Base-by-base conservation (phyloP, 164 flowering plant species). In the Warburgia ugandensis region DNA sequence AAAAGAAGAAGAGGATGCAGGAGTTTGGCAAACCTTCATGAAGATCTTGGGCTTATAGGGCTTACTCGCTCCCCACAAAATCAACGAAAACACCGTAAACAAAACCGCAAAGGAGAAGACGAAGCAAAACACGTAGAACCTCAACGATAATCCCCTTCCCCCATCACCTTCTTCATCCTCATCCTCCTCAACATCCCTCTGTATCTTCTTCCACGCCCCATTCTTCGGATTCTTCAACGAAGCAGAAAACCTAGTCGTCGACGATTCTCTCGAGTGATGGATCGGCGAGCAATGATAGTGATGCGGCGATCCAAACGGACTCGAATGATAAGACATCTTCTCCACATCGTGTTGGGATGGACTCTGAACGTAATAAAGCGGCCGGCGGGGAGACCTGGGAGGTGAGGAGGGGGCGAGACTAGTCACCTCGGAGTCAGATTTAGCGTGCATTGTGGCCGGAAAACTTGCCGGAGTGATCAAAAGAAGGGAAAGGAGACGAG, bases 261-360 rank as follows among this genome's bases (percentile, higher is more conserved):
- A 86, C 40, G 96, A 86, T 59, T 88, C 98, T 2, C 96, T 78
- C 9, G 98, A 92, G 61, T 92, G 98, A 75, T 83, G 88, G 55
- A 80, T 70, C 43, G 89, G 84, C 4, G 92, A 83, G 60, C 74
- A 77, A 22, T 58, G 54, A 58, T 77, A 94, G 73, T 77, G 83
- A 64, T 63, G 80, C 17, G 79, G 96, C 0, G 95, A 83, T 1
- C 65, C 81, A 19, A 58, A 1, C 1, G 95, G 96, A 61, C 86
- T 83, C 20, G 88, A 88, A 16, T 76, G 74, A 60, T 73, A 80
- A 0, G 99, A 88, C 83, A 85, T 73, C 55, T 85, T 87, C 67
- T 88, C 96, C 5, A 52, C 77, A 45, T 92, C 98, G 60, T 82
- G 85, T 52, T 79, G 83, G 2, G 99, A 86, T 0, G 99, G 99